Base-by-base conservation (phyloP, 495 filamentous ascomycete species). In the Cenococcum geophilum region DNA sequence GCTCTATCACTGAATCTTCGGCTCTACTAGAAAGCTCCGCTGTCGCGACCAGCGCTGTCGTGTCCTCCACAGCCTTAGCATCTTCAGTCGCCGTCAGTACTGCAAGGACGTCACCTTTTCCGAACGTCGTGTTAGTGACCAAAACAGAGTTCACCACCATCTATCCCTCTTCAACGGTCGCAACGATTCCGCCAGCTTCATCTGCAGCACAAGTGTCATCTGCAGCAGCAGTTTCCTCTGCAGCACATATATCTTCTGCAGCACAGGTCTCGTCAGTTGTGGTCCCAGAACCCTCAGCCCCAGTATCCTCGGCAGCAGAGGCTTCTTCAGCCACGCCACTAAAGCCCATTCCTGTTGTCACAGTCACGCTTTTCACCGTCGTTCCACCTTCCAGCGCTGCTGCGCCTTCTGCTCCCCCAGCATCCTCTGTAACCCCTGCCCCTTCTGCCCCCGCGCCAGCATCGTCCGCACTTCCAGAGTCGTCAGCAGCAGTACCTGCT, bases 71-170 rank as follows among this genome's bases (percentile, higher is more conserved):
- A 1, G 21, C 4, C 49, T 14, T 45, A 14, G 20, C 32, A 42
- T 35, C 62, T 20, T 56, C 62, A 5, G 22, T 11, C 14, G 32
- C 56, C 56, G 3, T 18, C 34, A 35, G 51, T 50, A 45, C 9
- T 48, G 35, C n/a, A 25, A 55, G 18, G 11, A 12, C 55, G 16
- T 25, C 10, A 21, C 18, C 58, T 16, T 10, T 8, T 5, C 60
- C 56, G 11, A 57, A 32, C 40, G 21, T 61, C 20, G 27, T 64
- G 43, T 42, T 64, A 14, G 58, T 68, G 25, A 68, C 65, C 8
- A 32, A 61, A 21, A 68, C 65, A 4, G 43, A 64, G 20, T 68
- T 56, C 50, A 62, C 60, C 14, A 66, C 64, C 40, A 55, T 66
- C 36, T 35, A 21, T 47, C 49, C 59, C 10, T 20, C 58, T 37